Evolutionary conservation across 1,284 basidiomycete genomes (phyloP).

Genomic region (Tausonia pullulans): DNA sequence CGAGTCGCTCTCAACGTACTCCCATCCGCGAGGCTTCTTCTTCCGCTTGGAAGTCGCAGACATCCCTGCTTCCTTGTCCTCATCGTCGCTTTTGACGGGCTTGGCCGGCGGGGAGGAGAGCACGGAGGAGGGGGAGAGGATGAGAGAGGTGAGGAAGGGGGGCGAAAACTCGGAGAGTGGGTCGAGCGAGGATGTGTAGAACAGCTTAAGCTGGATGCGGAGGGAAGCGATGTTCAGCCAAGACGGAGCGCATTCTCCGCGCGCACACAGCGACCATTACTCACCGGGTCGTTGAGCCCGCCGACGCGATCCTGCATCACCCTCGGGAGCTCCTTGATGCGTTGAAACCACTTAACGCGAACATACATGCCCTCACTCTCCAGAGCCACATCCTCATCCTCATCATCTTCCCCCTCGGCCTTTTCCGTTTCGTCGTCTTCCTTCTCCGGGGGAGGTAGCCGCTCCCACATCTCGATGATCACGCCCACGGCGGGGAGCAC

Average conservation of each 20-base stretch:
- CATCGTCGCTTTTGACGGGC: background rate
- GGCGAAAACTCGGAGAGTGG: background rate
- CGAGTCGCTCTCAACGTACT: background rate
- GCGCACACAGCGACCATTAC: background rate
- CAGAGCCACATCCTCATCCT: background rate
- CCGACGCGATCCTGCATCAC: constrained; percentile 2
- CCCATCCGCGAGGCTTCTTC: background rate
- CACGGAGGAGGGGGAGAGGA: background rate
- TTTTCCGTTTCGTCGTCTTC: constrained; percentile 18
- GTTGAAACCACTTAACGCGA: constrained; percentile 16
- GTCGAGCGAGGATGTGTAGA: constrained; percentile 4
- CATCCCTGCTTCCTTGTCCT: background rate
- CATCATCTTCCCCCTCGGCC: constrained; percentile 16
- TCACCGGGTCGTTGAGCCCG: background rate
- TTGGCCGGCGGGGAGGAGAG: background rate
- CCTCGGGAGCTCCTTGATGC: constrained; percentile 12
- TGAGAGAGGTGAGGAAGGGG: background rate
- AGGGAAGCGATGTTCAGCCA: background rate
- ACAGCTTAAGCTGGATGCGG: background rate
- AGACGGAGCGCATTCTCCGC: background rate
- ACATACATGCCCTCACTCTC: constrained; percentile 7
- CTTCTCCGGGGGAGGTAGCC: constrained; percentile 7
- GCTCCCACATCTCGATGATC: constrained; percentile 15
- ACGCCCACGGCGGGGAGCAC: constrained; percentile 9
- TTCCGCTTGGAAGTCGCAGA: no score